Evolutionary conservation across 2,329 filamentous ascomycete species (phyloP).

Genomic region (Penicillium hesseltinei): DNA sequence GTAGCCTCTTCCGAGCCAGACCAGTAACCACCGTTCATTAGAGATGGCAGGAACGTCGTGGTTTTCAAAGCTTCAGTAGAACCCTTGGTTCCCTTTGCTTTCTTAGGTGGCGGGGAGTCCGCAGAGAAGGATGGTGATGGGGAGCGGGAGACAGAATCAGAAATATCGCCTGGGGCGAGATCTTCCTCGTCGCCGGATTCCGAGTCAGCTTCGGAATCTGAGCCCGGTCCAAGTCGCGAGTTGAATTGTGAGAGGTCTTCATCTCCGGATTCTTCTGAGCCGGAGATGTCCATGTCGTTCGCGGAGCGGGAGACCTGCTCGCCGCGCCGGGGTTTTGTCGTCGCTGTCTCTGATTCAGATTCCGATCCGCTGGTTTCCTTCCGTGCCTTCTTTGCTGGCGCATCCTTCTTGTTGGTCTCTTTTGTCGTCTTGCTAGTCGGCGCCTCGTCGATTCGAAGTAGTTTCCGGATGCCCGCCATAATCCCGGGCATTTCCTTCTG

Average conservation of each 20-base stretch:
- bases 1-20: conserved; percentile 60
- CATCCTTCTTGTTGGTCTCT: conserved; percentile 10
- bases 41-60: conserved; percentile 60
- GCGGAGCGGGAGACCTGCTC: conserved; percentile 8
- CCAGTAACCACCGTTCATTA: conserved; percentile 61
- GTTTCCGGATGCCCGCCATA: conserved; percentile 40
- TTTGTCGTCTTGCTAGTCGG: conserved; percentile 18
- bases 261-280: conserved; percentile 27
- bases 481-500: conserved; percentile 53
- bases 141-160: conserved; percentile 38
- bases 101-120: conserved; percentile 25
- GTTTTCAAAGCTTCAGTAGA: conserved; percentile 24
- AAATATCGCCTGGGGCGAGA: conserved; percentile 24
- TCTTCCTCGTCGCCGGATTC: conserved; percentile 28
- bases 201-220: conserved; percentile 27
- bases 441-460: conserved; percentile 38
- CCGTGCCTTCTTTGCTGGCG: conserved; percentile 8
- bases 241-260: conserved; percentile 35
- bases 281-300: conserved; percentile 21
- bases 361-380: conserved; percentile 8
- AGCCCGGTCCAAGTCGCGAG: conserved; percentile 32
- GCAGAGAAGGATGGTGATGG: conserved; percentile 29
- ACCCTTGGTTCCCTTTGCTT: conserved; percentile 23
- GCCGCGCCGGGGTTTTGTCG: conserved; percentile 3
- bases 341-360: conserved; percentile 12